phyloP scores from a whole-genome alignment of 1,139 yeast species.

The Suhomyces panamericanus region DNA sequence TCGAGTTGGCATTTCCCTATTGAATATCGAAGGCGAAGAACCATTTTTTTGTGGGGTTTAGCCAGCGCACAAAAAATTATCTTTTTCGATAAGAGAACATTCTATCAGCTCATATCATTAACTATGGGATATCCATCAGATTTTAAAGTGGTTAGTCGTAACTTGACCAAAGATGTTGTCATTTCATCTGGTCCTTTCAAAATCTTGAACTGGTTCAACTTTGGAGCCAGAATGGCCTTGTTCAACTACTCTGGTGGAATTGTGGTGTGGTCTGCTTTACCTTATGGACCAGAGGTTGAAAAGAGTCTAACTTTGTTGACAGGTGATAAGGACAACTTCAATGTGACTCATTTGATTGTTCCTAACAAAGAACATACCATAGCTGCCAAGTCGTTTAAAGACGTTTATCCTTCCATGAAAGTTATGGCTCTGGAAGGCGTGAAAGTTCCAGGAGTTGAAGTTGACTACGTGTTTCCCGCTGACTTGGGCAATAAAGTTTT shows the following conservation, averaged over 20 bases:
- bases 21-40: too few species aligned
- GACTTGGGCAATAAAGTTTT: conserved; percentile 30
- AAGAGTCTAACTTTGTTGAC: conserved; percentile 39
- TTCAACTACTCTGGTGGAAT: conserved; percentile 40
- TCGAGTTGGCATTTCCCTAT: too few species aligned
- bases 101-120: not conserved
- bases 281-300: conserved; percentile 50
- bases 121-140: conserved; percentile 37
- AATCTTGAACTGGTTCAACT: conserved; percentile 40
- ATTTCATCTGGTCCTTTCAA: conserved; percentile 53
- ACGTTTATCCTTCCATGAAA: conserved; percentile 46
- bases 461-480: conserved; percentile 37
- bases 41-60: too few species aligned
- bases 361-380: conserved; percentile 60
- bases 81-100: not conserved
- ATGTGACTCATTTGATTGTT: conserved; percentile 45
- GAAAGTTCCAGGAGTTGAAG: conserved; percentile 21
- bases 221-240: conserved; percentile 67
- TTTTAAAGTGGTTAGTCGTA: conserved; percentile 41
- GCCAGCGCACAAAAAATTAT: too few species aligned
- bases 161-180: conserved; percentile 46
- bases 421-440: conserved; percentile 50
- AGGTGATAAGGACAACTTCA: conserved; percentile 26
- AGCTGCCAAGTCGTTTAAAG: conserved; percentile 55
- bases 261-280: conserved; percentile 63